Evolutionary conservation across 768 basidiomycete genomes (phyloP).

Genomic region (Leccinum imitatum): DNA sequence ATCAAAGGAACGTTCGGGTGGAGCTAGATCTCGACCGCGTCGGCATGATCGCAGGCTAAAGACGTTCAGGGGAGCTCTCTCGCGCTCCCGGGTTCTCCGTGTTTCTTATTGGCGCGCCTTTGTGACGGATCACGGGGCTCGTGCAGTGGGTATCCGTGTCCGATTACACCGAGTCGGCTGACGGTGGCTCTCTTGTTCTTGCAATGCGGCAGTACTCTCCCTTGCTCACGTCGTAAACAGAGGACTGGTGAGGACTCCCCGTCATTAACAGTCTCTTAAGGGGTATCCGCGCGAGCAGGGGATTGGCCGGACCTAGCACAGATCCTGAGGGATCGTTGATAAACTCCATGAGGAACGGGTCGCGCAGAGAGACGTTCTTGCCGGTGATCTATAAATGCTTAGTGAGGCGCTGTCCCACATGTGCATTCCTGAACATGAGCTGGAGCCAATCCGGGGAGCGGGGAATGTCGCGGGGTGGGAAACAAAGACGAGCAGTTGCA

Average conservation of each 20-base stretch:
- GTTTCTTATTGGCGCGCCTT: background rate
- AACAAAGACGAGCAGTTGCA: too few relatives aligned
- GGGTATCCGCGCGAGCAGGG: background rate
- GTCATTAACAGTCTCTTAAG: background rate
- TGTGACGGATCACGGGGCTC: slow-evolving; percentile 2
- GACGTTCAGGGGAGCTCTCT: background rate
- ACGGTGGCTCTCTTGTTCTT: background rate
- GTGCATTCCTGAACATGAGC: slow-evolving; percentile 19
- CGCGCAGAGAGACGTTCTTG: slow-evolving; percentile 17
- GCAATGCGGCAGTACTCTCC: slow-evolving; percentile 3
- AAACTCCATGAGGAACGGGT: slow-evolving; percentile 21
- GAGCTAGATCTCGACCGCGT: background rate
- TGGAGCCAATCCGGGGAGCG: background rate
- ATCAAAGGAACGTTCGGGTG: background rate
- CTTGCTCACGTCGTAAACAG: slow-evolving; percentile 14
- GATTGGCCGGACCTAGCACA: background rate
- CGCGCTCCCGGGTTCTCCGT: background rate
- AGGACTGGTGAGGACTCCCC: slow-evolving; percentile 14
- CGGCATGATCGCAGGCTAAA: background rate
- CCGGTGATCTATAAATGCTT: slow-evolving; percentile 32
- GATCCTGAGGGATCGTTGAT: slow-evolving; percentile 4
- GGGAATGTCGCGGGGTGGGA: too few relatives aligned
- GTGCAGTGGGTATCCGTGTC: slow-evolving; percentile 1
- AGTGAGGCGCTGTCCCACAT: background rate
- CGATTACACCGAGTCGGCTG: background rate